Percentiles rank a stretch among this genome's conserved stretches.
Conservation (phyloP, 108 stramenopile species). For the Pseudonitzschia multiseries region DNA sequence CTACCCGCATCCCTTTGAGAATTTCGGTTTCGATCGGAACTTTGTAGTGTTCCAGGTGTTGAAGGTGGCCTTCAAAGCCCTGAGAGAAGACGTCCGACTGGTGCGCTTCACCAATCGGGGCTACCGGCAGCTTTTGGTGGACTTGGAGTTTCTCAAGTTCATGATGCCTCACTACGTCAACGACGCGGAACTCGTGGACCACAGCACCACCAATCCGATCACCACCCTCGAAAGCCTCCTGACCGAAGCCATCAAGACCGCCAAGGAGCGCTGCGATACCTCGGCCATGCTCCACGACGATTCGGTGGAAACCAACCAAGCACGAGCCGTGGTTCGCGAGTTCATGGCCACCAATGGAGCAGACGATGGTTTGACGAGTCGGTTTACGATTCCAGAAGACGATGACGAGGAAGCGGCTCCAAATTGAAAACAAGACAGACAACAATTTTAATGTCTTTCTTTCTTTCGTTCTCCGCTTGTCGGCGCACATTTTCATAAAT, state of each 20-base stretch:
- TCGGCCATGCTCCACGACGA: constrained; percentile 26
- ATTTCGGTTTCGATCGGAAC: constrained; percentile 55
- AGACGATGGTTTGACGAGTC: background rate
- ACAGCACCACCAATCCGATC: constrained; percentile 30
- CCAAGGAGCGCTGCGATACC: constrained; percentile 32
- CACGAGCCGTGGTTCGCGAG: constrained; percentile 26
- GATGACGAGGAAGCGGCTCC: background rate
- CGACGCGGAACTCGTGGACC: constrained; percentile 58
- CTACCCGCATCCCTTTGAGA: constrained; percentile 60
- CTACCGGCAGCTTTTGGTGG: constrained; percentile 75
- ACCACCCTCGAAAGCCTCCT: constrained; percentile 30
- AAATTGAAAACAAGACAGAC: background rate
- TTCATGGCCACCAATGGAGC: constrained; percentile 21
- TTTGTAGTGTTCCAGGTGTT: constrained; percentile 57
- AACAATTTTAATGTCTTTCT: too few species aligned
- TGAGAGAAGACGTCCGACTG: constrained; percentile 62
- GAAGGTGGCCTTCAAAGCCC: constrained; percentile 59
- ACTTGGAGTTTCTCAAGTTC: constrained; percentile 68
- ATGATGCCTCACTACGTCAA: constrained; percentile 78
- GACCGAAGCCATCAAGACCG: constrained; percentile 26
- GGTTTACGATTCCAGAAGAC: constrained; percentile 13
- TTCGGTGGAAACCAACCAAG: constrained; percentile 23
- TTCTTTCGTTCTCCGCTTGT: too few species aligned
- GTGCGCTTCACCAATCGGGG: constrained; percentile 55
- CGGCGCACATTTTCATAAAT: too few species aligned